phyloP scores from a whole-genome alignment of 2,329 filamentous ascomycete genomes.

The Fusarium nematophilum region DNA sequence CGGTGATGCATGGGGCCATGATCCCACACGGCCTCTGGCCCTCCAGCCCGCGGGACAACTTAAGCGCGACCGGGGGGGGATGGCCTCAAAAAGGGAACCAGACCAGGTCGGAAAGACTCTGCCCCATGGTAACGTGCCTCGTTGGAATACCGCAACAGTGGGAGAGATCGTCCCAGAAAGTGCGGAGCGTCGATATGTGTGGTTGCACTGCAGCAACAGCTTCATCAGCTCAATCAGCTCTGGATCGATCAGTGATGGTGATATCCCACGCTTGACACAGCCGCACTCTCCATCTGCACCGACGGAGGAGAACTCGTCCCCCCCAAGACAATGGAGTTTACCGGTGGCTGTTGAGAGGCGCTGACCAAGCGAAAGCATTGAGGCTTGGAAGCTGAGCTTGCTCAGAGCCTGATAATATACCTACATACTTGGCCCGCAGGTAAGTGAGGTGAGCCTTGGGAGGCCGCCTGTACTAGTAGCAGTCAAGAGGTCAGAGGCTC shows the following conservation, averaged over 20 bases:
- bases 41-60: background rate
- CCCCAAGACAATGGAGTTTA: conserved; percentile 1
- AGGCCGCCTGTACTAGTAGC: conserved; percentile 5
- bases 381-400: background rate
- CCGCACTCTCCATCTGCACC: background rate
- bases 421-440: background rate
- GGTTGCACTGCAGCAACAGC: conserved; percentile 28
- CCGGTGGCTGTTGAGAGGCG: conserved; percentile 22
- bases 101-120: conserved; percentile 2
- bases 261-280: conserved; percentile 11
- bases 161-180: conserved; percentile 8
- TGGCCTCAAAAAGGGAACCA: conserved; percentile 11
- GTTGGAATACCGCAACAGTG: conserved; percentile 11
- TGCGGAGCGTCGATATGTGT: background rate
- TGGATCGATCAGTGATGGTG: background rate
- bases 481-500: background rate
- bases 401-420: no score
- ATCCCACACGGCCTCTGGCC: conserved; percentile 10
- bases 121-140: conserved; percentile 17
- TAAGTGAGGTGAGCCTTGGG: background rate
- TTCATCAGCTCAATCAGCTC: background rate
- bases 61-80: conserved; percentile 1
- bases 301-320: background rate
- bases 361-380: conserved; percentile 5
- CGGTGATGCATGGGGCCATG: background rate